phyloP scores from a whole-genome alignment of 352 stramenopile species.

The Peronospora destructor region DNA sequence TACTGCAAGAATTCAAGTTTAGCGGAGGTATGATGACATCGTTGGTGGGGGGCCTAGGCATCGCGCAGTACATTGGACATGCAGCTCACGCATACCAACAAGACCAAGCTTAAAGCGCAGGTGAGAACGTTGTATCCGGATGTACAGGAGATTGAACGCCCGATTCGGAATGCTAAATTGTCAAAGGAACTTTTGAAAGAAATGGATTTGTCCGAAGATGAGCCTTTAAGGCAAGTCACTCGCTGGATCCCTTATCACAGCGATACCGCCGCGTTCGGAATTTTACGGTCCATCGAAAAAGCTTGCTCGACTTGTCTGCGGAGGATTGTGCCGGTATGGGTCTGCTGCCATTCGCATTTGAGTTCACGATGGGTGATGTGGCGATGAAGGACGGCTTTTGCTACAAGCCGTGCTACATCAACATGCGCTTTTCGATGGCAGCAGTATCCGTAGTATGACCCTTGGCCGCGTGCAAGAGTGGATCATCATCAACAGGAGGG shows the following conservation, averaged over 20 bases:
- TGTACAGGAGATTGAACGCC: constrained; percentile 30
- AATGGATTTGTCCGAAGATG: constrained; percentile 20
- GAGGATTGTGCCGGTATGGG: constrained; percentile 31
- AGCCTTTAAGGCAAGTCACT: constrained; percentile 30
- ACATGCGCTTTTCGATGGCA: constrained; percentile 49
- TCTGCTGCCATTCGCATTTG: constrained; percentile 38
- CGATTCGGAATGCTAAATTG: constrained; percentile 21
- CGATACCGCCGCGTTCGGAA: constrained; percentile 29
- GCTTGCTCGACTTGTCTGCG: constrained; percentile 30
- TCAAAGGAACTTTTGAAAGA: constrained; percentile 27
- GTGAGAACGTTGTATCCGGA: constrained; percentile 39
- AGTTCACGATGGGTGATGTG: constrained; percentile 47
- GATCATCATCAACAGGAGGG: constrained; percentile 54
- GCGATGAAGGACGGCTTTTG: constrained; percentile 49
- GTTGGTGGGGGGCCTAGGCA: constrained; percentile 34
- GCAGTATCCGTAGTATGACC: constrained; percentile 41
- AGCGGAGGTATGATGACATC: constrained; percentile 47
- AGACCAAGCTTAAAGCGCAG: constrained; percentile 29
- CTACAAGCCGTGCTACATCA: constrained; percentile 76
- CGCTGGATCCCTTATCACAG: constrained; percentile 25
- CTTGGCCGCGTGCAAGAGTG: constrained; percentile 65
- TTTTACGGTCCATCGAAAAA: constrained; percentile 38
- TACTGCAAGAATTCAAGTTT: constrained; percentile 63
- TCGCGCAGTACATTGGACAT: constrained; percentile 48
- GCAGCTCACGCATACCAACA: constrained; percentile 39